These are phyloP conservation scores for Cicer yamashitae DNA, from an alignment of 306 rosid species.

Conservation along the genomic window DNA sequence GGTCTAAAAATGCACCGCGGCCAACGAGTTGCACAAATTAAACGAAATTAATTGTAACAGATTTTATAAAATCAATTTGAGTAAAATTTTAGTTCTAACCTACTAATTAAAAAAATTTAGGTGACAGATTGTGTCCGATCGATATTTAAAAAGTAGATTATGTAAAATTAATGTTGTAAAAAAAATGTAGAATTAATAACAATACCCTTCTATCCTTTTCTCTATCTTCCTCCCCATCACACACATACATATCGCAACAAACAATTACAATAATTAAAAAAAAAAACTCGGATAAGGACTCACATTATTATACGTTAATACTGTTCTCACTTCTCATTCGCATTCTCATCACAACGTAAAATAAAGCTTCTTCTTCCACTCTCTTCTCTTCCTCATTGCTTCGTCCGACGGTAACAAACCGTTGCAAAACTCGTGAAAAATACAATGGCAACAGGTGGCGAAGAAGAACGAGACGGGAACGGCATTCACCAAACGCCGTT, in stretches of 20 bases:
- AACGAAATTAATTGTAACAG: too few species aligned
- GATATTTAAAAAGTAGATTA: too few species aligned
- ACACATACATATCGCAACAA: neutral
- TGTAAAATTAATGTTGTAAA: too few species aligned
- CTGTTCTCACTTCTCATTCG: neutral
- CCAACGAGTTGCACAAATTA: too few species aligned
- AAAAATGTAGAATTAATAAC: too few species aligned
- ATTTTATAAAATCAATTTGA: too few species aligned
- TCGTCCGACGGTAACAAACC: neutral
- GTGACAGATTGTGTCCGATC: too few species aligned
- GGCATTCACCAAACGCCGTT: conserved; percentile 36
- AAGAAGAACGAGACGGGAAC: conserved; percentile 51
- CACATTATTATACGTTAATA: neutral
- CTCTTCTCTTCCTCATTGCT: neutral
- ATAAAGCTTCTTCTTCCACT: neutral
- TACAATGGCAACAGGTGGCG: conserved; percentile 60
- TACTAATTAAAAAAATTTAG: too few species aligned
- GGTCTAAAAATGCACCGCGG: too few species aligned
- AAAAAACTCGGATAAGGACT: conserved; percentile 31
- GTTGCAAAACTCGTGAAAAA: neutral
- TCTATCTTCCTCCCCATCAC: neutral
- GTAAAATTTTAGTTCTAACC: too few species aligned
- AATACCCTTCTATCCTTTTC: neutral
- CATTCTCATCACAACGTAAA: neutral
- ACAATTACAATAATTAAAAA: neutral